Evolutionary conservation across 2,329 filamentous ascomycete genomes (phyloP).

Genomic region (Mycocentrospora acerina): DNA sequence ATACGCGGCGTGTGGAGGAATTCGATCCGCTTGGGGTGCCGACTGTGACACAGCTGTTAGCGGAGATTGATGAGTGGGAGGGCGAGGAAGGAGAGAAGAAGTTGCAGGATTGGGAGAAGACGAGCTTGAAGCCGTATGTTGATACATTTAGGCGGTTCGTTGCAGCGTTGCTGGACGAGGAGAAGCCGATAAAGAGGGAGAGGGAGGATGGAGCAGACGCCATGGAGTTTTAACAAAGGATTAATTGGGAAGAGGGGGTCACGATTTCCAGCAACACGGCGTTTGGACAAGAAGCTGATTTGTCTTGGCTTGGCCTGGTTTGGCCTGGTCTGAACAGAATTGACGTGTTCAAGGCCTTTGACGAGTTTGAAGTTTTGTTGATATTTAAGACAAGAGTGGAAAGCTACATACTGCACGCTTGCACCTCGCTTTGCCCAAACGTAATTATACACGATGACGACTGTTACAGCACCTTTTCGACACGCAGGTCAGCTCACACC

Average conservation of each 20-base stretch:
- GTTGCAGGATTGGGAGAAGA: conserved; percentile 93
- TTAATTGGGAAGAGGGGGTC: neutral
- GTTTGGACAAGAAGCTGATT: too few relatives aligned
- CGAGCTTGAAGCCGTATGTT: conserved; percentile 87
- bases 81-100: conserved; percentile 49
- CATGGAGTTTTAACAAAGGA: conserved; percentile 63
- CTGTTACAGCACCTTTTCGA: neutral
- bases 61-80: conserved; percentile 84
- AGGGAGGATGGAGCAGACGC: conserved; percentile 56
- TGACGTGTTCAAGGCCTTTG: neutral
- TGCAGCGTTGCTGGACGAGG: conserved; percentile 73
- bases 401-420: neutral
- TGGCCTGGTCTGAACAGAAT: neutral
- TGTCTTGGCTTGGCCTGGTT: too few relatives aligned
- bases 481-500: too few relatives aligned
- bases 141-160: conserved; percentile 88
- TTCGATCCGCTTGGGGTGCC: conserved; percentile 91
- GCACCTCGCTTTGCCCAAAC: neutral
- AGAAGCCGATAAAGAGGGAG: conserved; percentile 56
- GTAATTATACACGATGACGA: neutral
- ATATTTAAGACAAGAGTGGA: neutral
- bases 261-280: too few relatives aligned
- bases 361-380: neutral
- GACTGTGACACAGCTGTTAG: conserved; percentile 77
- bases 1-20: conserved; percentile 68